Evolutionary conservation across 805 yeast genomes (phyloP), one percentile per base, ranked within the genome.

Genomic region (Schizosaccharomyces octosporus): DNA sequence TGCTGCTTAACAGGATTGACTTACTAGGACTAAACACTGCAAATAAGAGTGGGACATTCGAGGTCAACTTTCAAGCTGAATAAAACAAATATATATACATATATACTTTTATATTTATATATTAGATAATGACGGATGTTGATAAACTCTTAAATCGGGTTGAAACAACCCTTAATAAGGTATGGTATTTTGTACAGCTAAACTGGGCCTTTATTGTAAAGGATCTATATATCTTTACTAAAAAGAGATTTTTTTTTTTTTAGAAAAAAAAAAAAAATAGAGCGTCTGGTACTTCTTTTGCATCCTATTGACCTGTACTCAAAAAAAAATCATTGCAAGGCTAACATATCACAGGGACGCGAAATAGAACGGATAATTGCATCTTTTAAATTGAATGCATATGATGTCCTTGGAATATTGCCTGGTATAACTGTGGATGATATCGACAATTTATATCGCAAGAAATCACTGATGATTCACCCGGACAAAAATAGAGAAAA

Each of bases 391-490:
- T 70, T 76, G 51, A 87, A 83, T 67, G 74, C 80, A 57, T 82
- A 80, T 66, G 73, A 81, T 1, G 72, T 83, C 2, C 69, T 83
- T 31, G 81, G 78, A 43, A 62, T 75, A 43, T 72, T 71, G 65
- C 75, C 78, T 11, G 76, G 78, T 5, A 68, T 74, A 62, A 67
- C 76, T 0, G 64, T 67, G 3, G 63, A 66, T 7, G 76, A 72
- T 59, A 75, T 81, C 62, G 76, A 75, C 64, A 77, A 73, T 63
- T 65, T 71, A 48, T 83, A 76, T 67, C 71, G 87, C 31, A 76
- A 75, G 69, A 81, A 79, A 67, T 81, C 87, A 1, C 70, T 83
- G 45, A 69, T 81, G 63, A 78, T 83, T 19, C 89, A 83, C 68
- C 89, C 89, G 0, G 89, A 83, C 67, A 67, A 70, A 39, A 78